Evolutionary conservation across 176 grass and related monocot species (phyloP), one percentile per base, ranked within the genome.

Genomic region (Eleusine coracana): DNA sequence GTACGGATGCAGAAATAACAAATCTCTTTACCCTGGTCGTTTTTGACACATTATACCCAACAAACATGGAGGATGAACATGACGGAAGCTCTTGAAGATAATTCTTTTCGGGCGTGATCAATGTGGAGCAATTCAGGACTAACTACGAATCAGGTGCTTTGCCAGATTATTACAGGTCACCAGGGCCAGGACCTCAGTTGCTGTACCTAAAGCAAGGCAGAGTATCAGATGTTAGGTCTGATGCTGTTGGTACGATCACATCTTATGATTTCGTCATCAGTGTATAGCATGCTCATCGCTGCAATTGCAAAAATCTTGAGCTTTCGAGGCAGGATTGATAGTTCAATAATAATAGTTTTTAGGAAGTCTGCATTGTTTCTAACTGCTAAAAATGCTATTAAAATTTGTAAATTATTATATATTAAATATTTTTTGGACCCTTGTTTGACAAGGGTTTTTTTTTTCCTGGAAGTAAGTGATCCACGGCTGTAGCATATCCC

Each of bases 31-130:
- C 97, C 10, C 68, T 94, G 66, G 91, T 92, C 2, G 80, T 99
- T 70, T 99, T 99, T 21, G 91, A 99, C 82, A 96, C 97, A 7
- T 87, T 94, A 65, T 99, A 88, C 42, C 93, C 97, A 42, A 64
- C 85, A 37, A 63, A 90, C 58, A 21, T 54, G 61, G 93, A 90
- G 61, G 66, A 75, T 16, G 40, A 85, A 77, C 55, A 87, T 71
- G 56, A 59, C 14, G 21, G 18, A 3, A 76, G 75, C 38, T 75
- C 76, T 69, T 82, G 80, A 89, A 87, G 67, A 75, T 69, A 68
- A 76, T 68, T 59, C 27, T 76, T 78, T 65, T 5, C n/a, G 29
- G 41, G 61, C 73, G 8, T 69, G 70, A 23, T 71, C 63, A 71
- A 17, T 62, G 36, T 61, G 74, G 50, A 86, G 67, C 41, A 52